phyloP scores from a whole-genome alignment of 2,329 filamentous ascomycete species.

The Diaporthe amygdali region DNA sequence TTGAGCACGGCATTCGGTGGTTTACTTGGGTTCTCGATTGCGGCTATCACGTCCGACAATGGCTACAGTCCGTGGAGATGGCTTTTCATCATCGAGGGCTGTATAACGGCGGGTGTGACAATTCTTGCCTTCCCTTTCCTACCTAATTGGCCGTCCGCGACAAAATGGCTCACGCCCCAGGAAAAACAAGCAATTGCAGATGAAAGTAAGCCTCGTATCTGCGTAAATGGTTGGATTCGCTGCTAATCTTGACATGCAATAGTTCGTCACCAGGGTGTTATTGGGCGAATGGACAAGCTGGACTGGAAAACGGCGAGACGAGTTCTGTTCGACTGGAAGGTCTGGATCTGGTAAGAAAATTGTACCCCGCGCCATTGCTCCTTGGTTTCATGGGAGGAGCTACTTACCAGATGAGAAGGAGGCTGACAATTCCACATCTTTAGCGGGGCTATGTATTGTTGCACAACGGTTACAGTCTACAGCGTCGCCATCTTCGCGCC shows the following conservation, averaged over 20 bases:
- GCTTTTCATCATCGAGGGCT: background rate
- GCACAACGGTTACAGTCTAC: background rate
- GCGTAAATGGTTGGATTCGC: background rate
- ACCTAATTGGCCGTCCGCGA: background rate
- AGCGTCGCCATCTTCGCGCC: background rate
- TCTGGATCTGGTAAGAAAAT: background rate
- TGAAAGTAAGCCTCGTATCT: background rate
- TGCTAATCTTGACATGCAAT: background rate
- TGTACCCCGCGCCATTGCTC: background rate
- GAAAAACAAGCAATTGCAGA: background rate
- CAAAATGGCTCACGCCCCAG: background rate
- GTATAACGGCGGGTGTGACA: background rate
- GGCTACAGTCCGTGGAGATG: background rate
- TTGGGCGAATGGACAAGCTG: background rate
- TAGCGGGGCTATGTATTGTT: background rate
- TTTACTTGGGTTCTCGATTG: background rate
- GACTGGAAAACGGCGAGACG: conserved; percentile 2
- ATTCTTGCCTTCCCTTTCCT: background rate
- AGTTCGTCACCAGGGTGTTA: background rate
- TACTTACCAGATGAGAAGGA: background rate
- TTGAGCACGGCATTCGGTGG: background rate
- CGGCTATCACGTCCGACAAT: background rate
- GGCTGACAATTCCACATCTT: background rate
- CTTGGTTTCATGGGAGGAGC: background rate
- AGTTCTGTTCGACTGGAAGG: background rate